These are phyloP conservation scores for Phytophthora rubi DNA, from an alignment of 352 stramenopile genomes.

Conservation along the genomic window DNA sequence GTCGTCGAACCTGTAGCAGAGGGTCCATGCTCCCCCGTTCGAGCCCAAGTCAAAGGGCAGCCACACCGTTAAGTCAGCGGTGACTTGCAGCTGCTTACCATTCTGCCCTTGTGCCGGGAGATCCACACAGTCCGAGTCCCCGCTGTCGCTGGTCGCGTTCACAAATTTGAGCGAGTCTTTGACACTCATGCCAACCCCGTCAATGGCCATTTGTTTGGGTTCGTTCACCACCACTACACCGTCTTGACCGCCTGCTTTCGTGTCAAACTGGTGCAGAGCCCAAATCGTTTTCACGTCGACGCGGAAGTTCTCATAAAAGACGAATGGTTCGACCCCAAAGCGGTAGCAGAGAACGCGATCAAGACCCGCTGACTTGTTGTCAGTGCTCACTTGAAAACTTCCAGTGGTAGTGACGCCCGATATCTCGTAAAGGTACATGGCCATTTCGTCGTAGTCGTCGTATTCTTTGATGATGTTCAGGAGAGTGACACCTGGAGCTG, in stretches of 20 bases:
- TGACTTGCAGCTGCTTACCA: conserved; percentile 41
- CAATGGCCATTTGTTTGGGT: conserved; percentile 57
- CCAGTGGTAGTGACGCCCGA: conserved; percentile 46
- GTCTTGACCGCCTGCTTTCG: conserved; percentile 26
- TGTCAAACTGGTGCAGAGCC: conserved; percentile 36
- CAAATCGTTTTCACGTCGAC: conserved; percentile 76
- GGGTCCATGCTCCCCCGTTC: conserved; percentile 45
- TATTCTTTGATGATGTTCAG: conserved; percentile 72
- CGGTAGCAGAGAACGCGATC: conserved; percentile 63
- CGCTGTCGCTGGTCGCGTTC: conserved; percentile 9
- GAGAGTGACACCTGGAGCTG: conserved; percentile 44
- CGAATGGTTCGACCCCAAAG: conserved; percentile 61
- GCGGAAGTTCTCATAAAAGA: conserved; percentile 57
- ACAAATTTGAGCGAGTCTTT: conserved; percentile 70
- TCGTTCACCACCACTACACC: conserved; percentile 66
- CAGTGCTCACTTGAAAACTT: conserved; percentile 51
- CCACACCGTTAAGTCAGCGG: conserved; percentile 50
- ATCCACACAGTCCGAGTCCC: conserved; percentile 45
- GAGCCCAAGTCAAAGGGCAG: conserved; percentile 66
- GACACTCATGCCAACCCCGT: conserved; percentile 56
- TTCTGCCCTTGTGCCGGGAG: conserved; percentile 48
- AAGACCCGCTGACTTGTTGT: conserved; percentile 42
- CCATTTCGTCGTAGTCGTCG: conserved; percentile 66
- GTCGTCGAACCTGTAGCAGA: conserved; percentile 75
- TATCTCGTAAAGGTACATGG: conserved; percentile 76